A percentile compares a stretch with the other conserved stretches of the same genome.
Conservation (phyloP, 192 early-diverging fungal genomes). For the Linnemannia zychae region DNA sequence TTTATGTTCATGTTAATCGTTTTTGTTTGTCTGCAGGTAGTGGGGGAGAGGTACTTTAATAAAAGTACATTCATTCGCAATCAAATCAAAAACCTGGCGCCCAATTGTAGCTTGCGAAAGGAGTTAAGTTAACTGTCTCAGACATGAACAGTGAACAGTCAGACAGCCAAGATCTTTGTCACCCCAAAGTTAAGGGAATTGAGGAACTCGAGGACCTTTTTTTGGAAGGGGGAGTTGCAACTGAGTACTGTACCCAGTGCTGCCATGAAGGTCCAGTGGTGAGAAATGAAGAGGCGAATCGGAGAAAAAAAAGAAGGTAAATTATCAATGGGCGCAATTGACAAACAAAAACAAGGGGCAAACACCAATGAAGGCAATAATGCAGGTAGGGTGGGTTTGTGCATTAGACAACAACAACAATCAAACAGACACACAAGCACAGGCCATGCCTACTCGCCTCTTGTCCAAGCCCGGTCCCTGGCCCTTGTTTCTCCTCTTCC, state of each 20-base stretch:
- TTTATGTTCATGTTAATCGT: not conserved
- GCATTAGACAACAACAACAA: constrained; percentile 13
- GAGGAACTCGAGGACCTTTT: not conserved
- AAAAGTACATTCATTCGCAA: not conserved
- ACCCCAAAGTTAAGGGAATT: not conserved
- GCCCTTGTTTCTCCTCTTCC: not conserved
- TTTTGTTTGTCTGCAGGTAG: not conserved
- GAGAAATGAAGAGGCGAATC: not conserved
- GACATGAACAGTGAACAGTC: not conserved
- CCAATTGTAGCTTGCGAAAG: not conserved
- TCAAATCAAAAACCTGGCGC: not conserved
- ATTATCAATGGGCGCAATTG: not conserved
- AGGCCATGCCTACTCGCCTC: not conserved
- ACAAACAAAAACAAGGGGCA: not conserved
- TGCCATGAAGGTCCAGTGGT: not conserved
- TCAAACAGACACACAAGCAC: not conserved
- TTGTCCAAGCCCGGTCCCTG: not conserved
- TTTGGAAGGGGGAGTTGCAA: too few relatives aligned
- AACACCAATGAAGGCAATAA: not conserved
- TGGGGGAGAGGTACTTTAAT: not conserved
- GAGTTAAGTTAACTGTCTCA: not conserved
- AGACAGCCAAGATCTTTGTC: too few relatives aligned
- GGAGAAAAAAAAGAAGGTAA: not conserved
- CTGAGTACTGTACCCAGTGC: not conserved
- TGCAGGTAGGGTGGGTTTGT: not conserved